Percentiles rank a stretch among this genome's conserved stretches.
phyloP scores from a whole-genome alignment of 176 grass and related monocot genomes.

The Eremochloa ophiuroides region DNA sequence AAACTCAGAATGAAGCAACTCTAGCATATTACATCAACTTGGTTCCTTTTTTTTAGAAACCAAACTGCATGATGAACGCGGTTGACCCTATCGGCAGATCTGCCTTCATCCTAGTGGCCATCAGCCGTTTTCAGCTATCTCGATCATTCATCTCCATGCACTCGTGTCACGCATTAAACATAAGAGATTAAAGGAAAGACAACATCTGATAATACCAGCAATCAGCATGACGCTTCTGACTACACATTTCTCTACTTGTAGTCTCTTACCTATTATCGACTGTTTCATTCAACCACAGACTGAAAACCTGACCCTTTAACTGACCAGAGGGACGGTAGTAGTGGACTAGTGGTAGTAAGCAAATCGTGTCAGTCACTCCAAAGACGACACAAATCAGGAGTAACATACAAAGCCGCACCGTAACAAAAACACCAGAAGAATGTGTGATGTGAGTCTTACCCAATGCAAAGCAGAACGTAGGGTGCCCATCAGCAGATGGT shows the following conservation, averaged over 20 bases:
- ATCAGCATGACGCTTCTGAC: not conserved
- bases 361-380: not conserved
- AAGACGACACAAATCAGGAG: not conserved
- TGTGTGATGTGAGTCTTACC: not conserved
- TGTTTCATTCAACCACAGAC: not conserved
- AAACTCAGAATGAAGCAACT: constrained; percentile 20
- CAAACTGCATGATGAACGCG: not conserved
- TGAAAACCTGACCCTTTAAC: not conserved
- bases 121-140: not conserved
- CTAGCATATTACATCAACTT: not conserved
- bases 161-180: not conserved
- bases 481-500: not conserved
- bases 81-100: constrained; percentile 13
- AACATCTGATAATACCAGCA: not conserved
- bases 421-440: not conserved
- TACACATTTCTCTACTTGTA: not conserved
- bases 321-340: not conserved
- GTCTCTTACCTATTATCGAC: not conserved
- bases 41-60: not conserved
- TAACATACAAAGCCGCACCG: not conserved
- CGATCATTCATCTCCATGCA: not conserved
- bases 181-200: not conserved
- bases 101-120: constrained; percentile 20
- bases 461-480: not conserved
- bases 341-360: not conserved